Conservation (phyloP, 108 stramenopile genomes). For the Nitzschia sp. region DNA sequence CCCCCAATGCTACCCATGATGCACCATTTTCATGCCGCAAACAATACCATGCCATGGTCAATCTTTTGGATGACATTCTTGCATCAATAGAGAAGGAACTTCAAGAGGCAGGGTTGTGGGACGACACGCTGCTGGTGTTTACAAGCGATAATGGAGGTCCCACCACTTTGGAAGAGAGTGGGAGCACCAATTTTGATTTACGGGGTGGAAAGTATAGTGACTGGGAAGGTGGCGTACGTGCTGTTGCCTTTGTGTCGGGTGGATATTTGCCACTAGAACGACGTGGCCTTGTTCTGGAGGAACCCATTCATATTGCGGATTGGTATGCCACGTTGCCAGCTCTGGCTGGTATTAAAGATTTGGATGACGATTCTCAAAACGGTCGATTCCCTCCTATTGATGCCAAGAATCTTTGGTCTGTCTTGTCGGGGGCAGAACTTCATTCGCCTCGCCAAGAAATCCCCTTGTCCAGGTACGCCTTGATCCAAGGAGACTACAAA, state of each 20-base stretch:
- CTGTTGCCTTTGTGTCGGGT: conserved; percentile 42
- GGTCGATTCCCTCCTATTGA: conserved; percentile 32
- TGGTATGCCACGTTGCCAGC: conserved; percentile 40
- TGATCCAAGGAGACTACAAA: conserved; percentile 28
- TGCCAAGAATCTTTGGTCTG: conserved; percentile 35
- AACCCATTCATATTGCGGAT: conserved; percentile 32
- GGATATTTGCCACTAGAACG: conserved; percentile 26
- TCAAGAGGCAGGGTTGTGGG: conserved; percentile 20
- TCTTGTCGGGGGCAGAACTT: conserved; percentile 13
- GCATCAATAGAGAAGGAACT: conserved; percentile 11
- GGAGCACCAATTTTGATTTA: conserved; percentile 34
- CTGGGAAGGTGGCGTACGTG: conserved; percentile 45
- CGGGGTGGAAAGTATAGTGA: conserved; percentile 44
- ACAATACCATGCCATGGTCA: conserved; percentile 37
- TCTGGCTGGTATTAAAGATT: conserved; percentile 34
- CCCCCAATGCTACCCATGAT: background rate
- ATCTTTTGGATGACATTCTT: conserved; percentile 18
- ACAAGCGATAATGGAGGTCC: conserved; percentile 41
- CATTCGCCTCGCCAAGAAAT: conserved; percentile 31
- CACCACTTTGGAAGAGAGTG: conserved; percentile 9
- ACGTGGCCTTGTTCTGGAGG: conserved; percentile 23
- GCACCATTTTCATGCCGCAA: conserved; percentile 18
- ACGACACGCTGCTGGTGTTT: conserved; percentile 37
- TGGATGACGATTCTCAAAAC: conserved; percentile 25
- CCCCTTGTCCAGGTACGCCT: conserved; percentile 11